Evolutionary conservation across 2,329 filamentous ascomycete species (phyloP).

Genomic region (Ophiosphaerella korrae): DNA sequence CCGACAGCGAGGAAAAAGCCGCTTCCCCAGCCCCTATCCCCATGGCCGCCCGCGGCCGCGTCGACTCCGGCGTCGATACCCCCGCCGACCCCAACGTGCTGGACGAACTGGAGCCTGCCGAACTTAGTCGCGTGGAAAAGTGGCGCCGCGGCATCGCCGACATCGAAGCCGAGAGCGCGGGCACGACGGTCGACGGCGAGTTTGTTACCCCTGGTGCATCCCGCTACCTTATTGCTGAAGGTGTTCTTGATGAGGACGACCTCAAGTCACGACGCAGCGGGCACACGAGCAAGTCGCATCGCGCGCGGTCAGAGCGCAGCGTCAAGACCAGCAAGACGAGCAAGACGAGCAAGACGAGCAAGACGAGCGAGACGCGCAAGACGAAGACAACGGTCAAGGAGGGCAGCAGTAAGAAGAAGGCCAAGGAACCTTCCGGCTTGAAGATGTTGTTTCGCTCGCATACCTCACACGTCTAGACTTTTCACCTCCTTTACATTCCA

Average conservation of each 20-base stretch:
- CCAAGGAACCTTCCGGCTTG: slow-evolving; percentile 51
- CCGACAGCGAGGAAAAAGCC: slow-evolving; percentile 45
- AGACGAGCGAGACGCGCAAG: slow-evolving; percentile 27
- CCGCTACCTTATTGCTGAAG: slow-evolving; percentile 51
- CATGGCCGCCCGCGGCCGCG: slow-evolving; percentile 16
- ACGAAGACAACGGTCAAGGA: slow-evolving; percentile 20
- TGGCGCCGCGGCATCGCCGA: slow-evolving; percentile 70
- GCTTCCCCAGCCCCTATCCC: slow-evolving; percentile 20
- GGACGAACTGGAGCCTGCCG: slow-evolving; percentile 63
- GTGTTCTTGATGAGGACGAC: slow-evolving; percentile 55
- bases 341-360: slow-evolving; percentile 36
- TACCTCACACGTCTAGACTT: slow-evolving; percentile 20
- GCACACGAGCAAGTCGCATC: slow-evolving; percentile 32
- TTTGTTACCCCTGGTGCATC: slow-evolving; percentile 66
- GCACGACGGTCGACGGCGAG: slow-evolving; percentile 68
- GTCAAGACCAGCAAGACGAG: slow-evolving; percentile 32
- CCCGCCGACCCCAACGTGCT: slow-evolving; percentile 44
- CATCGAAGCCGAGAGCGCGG: slow-evolving; percentile 57
- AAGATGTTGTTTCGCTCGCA: slow-evolving; percentile 50
- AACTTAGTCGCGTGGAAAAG: slow-evolving; percentile 63
- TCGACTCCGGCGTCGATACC: slow-evolving; percentile 15
- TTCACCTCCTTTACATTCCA: too few species aligned
- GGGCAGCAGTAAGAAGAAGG: slow-evolving; percentile 36
- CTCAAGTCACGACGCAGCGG: slow-evolving; percentile 47
- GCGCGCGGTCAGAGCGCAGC: slow-evolving; percentile 34